Evolutionary conservation across 176 grass and related monocot genomes (phyloP).

Genomic region (Coix lacrymajobi): DNA sequence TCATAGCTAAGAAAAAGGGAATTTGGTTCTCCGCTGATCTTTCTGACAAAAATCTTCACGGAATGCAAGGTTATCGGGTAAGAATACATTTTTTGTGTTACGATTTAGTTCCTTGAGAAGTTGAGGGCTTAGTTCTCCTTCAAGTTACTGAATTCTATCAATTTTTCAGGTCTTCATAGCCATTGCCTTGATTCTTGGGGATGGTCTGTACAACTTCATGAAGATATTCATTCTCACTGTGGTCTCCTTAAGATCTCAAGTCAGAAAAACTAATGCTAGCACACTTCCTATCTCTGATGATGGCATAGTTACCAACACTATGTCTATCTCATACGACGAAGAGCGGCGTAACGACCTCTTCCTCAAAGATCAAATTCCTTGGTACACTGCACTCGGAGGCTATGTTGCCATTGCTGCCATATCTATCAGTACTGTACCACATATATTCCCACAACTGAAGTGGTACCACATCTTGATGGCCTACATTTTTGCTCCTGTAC

Average conservation of each 20-base stretch:
- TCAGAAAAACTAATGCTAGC: conserved; percentile 4
- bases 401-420: conserved; percentile 25
- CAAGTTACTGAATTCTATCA: background rate
- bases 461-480: conserved; percentile 6
- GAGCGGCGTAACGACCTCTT: conserved; percentile 31
- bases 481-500: conserved; percentile 1
- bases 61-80: conserved; percentile 58
- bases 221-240: conserved; percentile 1
- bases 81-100: background rate
- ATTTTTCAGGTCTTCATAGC: conserved; percentile 3
- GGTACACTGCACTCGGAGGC: conserved; percentile 17
- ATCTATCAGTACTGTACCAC: conserved; percentile 36
- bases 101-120: background rate
- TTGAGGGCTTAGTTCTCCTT: background rate
- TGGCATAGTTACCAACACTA: background rate
- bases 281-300: background rate
- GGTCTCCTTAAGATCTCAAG: conserved; percentile 12
- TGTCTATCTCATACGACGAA: conserved; percentile 23
- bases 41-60: conserved; percentile 13
- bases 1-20: conserved; percentile 41
- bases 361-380: conserved; percentile 43
- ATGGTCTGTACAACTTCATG: background rate
- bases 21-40: conserved; percentile 33
- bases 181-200: conserved; percentile 7
- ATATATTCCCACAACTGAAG: conserved; percentile 31